Evolutionary conservation across 1,139 yeast genomes (phyloP).

Genomic region (Candida sp.): DNA sequence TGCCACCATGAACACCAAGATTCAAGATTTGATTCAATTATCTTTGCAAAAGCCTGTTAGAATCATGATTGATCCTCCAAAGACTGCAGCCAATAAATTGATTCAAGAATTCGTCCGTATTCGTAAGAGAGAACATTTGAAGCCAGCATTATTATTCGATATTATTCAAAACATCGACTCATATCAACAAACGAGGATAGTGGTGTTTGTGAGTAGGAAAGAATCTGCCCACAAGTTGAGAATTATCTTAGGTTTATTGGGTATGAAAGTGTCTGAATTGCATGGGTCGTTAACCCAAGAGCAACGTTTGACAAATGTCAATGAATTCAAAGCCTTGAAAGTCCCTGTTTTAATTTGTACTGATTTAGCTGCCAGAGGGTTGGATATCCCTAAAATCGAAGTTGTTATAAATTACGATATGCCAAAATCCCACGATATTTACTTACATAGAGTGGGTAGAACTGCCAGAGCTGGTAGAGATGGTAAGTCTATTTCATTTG

Average conservation of each 20-base stretch:
- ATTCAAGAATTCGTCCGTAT: constrained; percentile 93
- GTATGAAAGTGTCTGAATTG: constrained; percentile 84
- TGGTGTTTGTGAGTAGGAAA: constrained; percentile 88
- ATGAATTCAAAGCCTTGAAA: constrained; percentile 72
- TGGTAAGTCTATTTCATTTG: constrained; percentile 90
- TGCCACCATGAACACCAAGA: constrained; percentile 96
- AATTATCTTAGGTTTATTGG: constrained; percentile 80
- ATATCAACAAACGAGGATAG: constrained; percentile 62
- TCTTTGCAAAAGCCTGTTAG: constrained; percentile 89
- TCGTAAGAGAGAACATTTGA: constrained; percentile 80
- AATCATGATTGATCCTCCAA: constrained; percentile 96
- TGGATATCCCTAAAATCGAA: constrained; percentile 97
- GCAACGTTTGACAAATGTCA: constrained; percentile 84
- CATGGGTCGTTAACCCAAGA: constrained; percentile 96
- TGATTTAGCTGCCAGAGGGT: constrained; percentile 98
- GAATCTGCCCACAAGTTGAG: constrained; percentile 87
- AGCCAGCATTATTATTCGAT: constrained; percentile 78
- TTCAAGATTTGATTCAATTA: constrained; percentile 82
- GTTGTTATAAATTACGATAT: constrained; percentile 91
- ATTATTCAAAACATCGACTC: constrained; percentile 66
- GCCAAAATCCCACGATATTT: constrained; percentile 90
- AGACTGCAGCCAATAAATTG: constrained; percentile 83
- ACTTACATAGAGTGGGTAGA: constrained; percentile 97
- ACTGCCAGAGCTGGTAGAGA: constrained; percentile 99
- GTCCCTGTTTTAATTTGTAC: constrained; percentile 94